Base-by-base conservation (phyloP, 768 basidiomycete species). In the Calocybe gangraenosa region DNA sequence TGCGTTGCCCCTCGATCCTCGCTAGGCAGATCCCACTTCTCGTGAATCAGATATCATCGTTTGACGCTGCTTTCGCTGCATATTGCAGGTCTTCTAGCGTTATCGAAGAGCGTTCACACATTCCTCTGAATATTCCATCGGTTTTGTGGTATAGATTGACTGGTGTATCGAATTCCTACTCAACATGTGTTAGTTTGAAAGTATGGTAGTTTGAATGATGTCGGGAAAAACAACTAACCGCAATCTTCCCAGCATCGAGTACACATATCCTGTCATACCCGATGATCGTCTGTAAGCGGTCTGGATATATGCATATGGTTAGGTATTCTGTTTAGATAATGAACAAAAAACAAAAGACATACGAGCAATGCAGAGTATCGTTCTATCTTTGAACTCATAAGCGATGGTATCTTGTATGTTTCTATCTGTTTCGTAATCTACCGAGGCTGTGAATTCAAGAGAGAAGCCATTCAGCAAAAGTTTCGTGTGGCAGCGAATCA, bases 401-500 rank as follows among this genome's bases (percentile, higher is more conserved):
- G 88, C 76, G 50, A 97, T 95, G 4, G 93, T 95, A 51, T 87
- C 77, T 59, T 96, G 93, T 48, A 98, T 92, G 61, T 88, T 89
- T 47, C 81, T 70, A 66, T 96, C 93, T 0, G 91, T 94, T 64
- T 89, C 90, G 53, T 84, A 87, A 54, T 92, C 90, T 21, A 92
- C 88, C 9, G 86, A 87, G n/a, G 88, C 88, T 78, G n/a, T n/a
- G n/a, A 31, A 31, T 8, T 35, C n/a, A n/a, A 5, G 14, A 18
- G 13, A n/a, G 5, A 4, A 7, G 6, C 34, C 34, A 35, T 14
- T n/a, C n/a, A n/a, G n/a, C n/a, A n/a, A n/a, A n/a, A n/a, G n/a
- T n/a, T n/a, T n/a, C n/a, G n/a, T n/a, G n/a, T n/a, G n/a, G n/a
- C n/a, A n/a, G n/a, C 5, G 33, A 37, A 36, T 36, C 14, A 31